Conservation (phyloP, 352 stramenopile species). For the Phytophthora quininea region DNA sequence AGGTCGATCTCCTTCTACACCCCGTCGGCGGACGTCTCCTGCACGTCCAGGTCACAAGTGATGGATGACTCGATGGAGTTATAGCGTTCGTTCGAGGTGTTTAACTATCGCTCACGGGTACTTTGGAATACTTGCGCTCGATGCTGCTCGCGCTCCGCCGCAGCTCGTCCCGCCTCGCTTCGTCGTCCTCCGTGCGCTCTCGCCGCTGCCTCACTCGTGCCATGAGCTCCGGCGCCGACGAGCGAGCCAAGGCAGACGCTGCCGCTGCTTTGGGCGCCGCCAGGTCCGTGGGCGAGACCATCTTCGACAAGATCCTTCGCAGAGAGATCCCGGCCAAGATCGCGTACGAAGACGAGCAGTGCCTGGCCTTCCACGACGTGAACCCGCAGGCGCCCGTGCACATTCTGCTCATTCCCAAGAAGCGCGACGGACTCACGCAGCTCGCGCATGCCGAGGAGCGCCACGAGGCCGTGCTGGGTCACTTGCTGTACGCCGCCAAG, state of each 20-base stretch:
- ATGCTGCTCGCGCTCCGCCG: slow-evolving; percentile 24
- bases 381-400: slow-evolving; percentile 95
- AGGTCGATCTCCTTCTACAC: too few species aligned
- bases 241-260: slow-evolving; percentile 66
- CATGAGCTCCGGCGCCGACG: slow-evolving; percentile 62
- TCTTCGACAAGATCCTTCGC: slow-evolving; percentile 99
- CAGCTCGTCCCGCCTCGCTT: slow-evolving; percentile 12
- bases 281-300: slow-evolving; percentile 79
- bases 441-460: slow-evolving; percentile 90
- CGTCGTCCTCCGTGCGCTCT: not conserved
- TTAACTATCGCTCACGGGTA: not conserved
- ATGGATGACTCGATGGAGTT: too few species aligned
- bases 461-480: slow-evolving; percentile 94
- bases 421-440: slow-evolving; percentile 92
- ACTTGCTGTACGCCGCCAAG: slow-evolving; percentile 93
- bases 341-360: slow-evolving; percentile 96
- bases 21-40: too few species aligned
- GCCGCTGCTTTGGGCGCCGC: slow-evolving; percentile 38
- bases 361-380: slow-evolving; percentile 98
- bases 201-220: slow-evolving; percentile 16
- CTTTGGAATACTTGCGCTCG: not conserved
- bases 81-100: slow-evolving; percentile 25
- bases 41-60: too few species aligned
- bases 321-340: slow-evolving; percentile 95
- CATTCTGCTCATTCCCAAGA: slow-evolving; percentile 98